Conservation (phyloP, 2,329 filamentous ascomycete genomes). For the Chaetomium strumarium region DNA sequence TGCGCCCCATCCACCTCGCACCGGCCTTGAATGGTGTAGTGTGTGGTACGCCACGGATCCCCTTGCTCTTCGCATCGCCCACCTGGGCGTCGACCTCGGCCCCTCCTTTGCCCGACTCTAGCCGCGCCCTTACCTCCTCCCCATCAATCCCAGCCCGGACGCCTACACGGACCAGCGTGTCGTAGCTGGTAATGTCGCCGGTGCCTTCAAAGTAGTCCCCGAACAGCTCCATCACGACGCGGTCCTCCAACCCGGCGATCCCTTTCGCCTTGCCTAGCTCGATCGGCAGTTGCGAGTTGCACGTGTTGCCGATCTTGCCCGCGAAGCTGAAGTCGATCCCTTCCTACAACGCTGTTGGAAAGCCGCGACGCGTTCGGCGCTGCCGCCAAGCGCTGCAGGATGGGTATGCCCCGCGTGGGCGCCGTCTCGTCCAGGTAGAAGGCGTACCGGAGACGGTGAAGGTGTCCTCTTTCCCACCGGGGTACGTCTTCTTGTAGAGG, state of each 20-base stretch:
- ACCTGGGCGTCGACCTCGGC: conserved; percentile 52
- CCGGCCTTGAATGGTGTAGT: conserved; percentile 63
- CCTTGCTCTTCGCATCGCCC: conserved; percentile 41
- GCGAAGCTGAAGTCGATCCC: conserved; percentile 69
- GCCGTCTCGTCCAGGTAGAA: conserved; percentile 71
- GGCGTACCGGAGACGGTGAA: conserved; percentile 65
- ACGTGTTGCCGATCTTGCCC: conserved; percentile 55
- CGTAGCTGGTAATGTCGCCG: conserved; percentile 54
- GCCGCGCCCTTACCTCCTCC: conserved; percentile 47
- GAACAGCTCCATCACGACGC: conserved; percentile 58
- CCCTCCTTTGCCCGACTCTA: conserved; percentile 48
- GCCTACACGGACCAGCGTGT: conserved; percentile 46
- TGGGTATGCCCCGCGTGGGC: conserved; percentile 37
- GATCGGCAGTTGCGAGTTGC: conserved; percentile 38
- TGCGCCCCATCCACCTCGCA: conserved; percentile 66
- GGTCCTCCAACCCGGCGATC: conserved; percentile 48
- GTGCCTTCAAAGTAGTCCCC: conserved; percentile 58
- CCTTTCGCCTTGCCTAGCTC: conserved; percentile 54
- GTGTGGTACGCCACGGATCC: conserved; percentile 62
- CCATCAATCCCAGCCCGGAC: conserved; percentile 47
- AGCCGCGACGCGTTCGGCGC: neutral
- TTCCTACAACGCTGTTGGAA: conserved; percentile 34
- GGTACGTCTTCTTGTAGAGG: conserved; percentile 56
- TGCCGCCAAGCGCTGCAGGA: conserved; percentile 21
- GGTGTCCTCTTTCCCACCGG: conserved; percentile 52